phyloP scores from a whole-genome alignment of 805 yeast genomes.

The Starmerella etchellsii region DNA sequence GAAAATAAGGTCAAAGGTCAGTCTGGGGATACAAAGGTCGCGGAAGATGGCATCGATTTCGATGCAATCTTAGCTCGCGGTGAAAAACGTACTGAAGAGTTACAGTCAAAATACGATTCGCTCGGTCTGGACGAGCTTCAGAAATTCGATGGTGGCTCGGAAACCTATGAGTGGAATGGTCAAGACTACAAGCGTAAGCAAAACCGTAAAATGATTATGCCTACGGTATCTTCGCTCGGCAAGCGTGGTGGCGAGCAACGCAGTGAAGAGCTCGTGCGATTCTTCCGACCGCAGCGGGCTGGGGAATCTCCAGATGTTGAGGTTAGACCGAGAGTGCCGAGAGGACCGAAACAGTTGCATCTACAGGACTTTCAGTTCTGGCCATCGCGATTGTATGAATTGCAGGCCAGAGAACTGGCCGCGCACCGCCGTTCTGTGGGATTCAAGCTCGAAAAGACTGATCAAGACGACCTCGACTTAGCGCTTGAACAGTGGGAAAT shows the following conservation, averaged over 20 bases:
- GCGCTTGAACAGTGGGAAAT: slow-evolving; percentile 56
- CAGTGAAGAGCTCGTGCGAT: slow-evolving; percentile 15
- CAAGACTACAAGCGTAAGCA: slow-evolving; percentile 52
- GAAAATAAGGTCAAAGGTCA: slow-evolving; percentile 3
- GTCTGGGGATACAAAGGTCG: neutral
- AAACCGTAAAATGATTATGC: slow-evolving; percentile 25
- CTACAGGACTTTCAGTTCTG: slow-evolving; percentile 85
- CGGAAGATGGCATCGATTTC: slow-evolving; percentile 40
- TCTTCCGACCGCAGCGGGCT: slow-evolving; percentile 16
- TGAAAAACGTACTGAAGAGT: slow-evolving; percentile 61
- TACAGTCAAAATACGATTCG: slow-evolving; percentile 71
- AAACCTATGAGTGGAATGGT: slow-evolving; percentile 96
- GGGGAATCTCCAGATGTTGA: slow-evolving; percentile 2
- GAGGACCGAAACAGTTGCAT: slow-evolving; percentile 72
- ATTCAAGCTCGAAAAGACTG: slow-evolving; percentile 43
- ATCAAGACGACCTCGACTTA: slow-evolving; percentile 33
- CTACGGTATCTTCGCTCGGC: slow-evolving; percentile 15
- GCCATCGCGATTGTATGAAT: slow-evolving; percentile 58
- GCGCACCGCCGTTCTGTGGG: slow-evolving; percentile 57
- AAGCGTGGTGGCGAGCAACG: slow-evolving; percentile 19
- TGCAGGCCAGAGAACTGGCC: slow-evolving; percentile 71
- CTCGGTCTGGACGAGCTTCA: slow-evolving; percentile 89
- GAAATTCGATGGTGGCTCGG: slow-evolving; percentile 66
- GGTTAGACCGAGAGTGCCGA: slow-evolving; percentile 41
- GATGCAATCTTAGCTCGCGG: slow-evolving; percentile 73